Evolutionary conservation across 345 rosid species (phyloP).

Genomic region (Noccaea bulbosa): DNA sequence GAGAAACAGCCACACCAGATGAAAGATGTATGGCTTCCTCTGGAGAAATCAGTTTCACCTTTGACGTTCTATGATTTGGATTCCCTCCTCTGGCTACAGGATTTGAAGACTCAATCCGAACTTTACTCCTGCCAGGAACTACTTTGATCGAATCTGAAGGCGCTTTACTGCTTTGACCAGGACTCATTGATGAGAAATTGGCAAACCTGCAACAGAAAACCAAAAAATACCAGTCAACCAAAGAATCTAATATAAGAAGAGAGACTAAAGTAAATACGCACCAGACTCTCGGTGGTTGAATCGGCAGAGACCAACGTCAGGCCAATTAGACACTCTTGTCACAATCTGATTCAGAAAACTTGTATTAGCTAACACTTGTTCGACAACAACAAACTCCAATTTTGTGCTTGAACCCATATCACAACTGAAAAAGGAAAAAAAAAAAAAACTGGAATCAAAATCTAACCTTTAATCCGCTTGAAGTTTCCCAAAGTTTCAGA

Average conservation of each 20-base stretch:
- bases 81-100: slow-evolving; percentile 37
- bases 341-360: slow-evolving; percentile 17
- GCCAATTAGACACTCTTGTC: not conserved
- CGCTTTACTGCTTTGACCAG: slow-evolving; percentile 15
- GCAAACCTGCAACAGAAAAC: slow-evolving; percentile 7
- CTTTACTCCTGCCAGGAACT: slow-evolving; percentile 42
- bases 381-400: not conserved
- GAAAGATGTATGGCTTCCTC: slow-evolving; percentile 31
- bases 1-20: slow-evolving; percentile 23
- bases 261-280: not conserved
- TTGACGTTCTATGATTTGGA: slow-evolving; percentile 16
- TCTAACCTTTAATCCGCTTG: not conserved
- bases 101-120: slow-evolving; percentile 37
- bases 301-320: not conserved
- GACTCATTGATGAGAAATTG: slow-evolving; percentile 25
- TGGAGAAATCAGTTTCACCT: slow-evolving; percentile 36
- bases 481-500: not conserved
- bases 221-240: not conserved
- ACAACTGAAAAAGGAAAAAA: not conserved
- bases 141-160: slow-evolving; percentile 40
- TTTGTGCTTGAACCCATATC: not conserved
- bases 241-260: slow-evolving; percentile 5
- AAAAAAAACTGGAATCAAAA: not conserved
- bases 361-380: not conserved
- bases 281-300: not conserved